Percentiles rank a stretch among this genome's conserved stretches.
phyloP scores from a whole-genome alignment of 495 filamentous ascomycete genomes.

The Lophiotrema nucula region DNA sequence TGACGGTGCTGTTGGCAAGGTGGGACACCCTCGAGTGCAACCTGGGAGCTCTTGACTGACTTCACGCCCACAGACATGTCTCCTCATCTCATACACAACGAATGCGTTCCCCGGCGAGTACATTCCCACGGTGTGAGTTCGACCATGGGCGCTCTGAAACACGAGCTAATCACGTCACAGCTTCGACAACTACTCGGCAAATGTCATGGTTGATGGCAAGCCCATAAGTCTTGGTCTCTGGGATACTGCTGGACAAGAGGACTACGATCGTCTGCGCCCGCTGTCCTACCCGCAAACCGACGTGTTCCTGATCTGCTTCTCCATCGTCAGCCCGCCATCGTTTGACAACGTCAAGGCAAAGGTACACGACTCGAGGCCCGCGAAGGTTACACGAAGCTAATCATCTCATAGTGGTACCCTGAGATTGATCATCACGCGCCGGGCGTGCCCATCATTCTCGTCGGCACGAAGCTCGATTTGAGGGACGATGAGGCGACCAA shows the following conservation, averaged over 20 bases:
- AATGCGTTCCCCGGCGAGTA: constrained; percentile 99
- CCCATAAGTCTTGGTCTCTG: constrained; percentile 95
- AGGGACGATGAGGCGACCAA: constrained; percentile 82
- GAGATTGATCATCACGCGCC: constrained; percentile 97
- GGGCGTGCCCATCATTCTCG: constrained; percentile 91
- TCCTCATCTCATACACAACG: constrained; percentile 97
- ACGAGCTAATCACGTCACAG: constrained; percentile 47
- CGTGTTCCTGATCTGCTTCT: constrained; percentile 98
- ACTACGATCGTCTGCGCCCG: constrained; percentile 93
- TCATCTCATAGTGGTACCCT: constrained; percentile 72
- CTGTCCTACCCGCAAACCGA: constrained; percentile 98
- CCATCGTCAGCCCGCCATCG: constrained; percentile 92
- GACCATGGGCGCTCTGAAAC: constrained; percentile 13
- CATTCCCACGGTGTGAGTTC: constrained; percentile 93
- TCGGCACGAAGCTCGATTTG: constrained; percentile 95
- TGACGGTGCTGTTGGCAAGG: constrained; percentile 98
- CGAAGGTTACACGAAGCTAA: neutral
- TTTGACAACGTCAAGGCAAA: constrained; percentile 98
- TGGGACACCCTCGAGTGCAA: constrained; percentile 43
- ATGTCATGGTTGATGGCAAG: constrained; percentile 96
- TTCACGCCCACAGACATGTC: constrained; percentile 71
- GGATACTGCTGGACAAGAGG: constrained; percentile 99
- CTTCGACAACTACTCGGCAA: constrained; percentile 98
- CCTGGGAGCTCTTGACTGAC: constrained; percentile 1
- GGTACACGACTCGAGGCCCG: constrained; percentile 46